Conservation (phyloP, 768 basidiomycete species). For the Suillus subaureus region DNA sequence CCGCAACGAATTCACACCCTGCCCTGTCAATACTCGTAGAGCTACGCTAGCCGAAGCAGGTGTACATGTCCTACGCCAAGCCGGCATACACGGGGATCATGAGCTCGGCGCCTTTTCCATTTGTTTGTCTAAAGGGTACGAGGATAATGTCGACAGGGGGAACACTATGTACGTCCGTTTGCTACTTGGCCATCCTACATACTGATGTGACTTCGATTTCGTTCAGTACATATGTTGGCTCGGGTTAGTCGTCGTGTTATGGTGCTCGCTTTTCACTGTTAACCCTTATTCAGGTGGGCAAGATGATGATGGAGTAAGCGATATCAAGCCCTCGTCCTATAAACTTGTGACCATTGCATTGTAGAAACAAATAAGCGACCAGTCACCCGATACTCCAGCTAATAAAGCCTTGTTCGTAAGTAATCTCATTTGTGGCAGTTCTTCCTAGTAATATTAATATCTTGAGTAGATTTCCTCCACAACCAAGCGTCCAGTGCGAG, state of each 20-base stretch:
- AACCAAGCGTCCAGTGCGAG: conserved; percentile 38
- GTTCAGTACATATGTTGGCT: conserved; percentile 37
- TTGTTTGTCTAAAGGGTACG: conserved; percentile 44
- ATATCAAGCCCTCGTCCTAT: neutral
- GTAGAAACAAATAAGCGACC: conserved; percentile 26
- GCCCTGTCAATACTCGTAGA: conserved; percentile 17
- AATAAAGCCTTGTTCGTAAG: conserved; percentile 27
- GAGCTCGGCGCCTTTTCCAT: conserved; percentile 41
- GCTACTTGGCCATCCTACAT: neutral
- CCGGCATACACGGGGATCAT: conserved; percentile 43
- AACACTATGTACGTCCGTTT: conserved; percentile 35
- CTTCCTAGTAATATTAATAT: conserved; percentile 1
- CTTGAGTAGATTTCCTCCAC: conserved; percentile 29
- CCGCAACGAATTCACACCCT: neutral
- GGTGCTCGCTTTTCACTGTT: neutral
- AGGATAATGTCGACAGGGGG: conserved; percentile 43
- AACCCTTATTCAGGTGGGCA: conserved; percentile 26
- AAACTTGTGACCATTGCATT: conserved; percentile 2
- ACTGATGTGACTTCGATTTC: conserved; percentile 7
- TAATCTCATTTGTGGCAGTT: neutral
- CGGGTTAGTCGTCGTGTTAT: conserved; percentile 18
- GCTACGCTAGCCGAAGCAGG: conserved; percentile 25
- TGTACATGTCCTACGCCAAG: conserved; percentile 35
- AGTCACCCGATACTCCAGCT: conserved; percentile 22
- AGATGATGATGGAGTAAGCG: conserved; percentile 16